Conservation (phyloP, 179 eudicot genomes). For the Spergularia azorica region DNA sequence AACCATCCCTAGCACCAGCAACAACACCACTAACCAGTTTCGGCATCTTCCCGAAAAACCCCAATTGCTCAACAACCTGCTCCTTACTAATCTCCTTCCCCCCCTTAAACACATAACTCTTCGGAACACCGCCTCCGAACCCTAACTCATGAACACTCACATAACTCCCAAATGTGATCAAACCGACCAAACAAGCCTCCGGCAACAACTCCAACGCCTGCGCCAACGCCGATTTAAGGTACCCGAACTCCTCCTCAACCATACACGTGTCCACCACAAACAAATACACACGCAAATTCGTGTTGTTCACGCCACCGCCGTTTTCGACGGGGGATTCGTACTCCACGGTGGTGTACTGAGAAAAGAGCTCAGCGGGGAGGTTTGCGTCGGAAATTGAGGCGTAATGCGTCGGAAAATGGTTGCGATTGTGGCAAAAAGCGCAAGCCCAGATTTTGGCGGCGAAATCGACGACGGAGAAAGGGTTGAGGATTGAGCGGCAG, state of each 20-base stretch:
- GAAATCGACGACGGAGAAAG: slow-evolving; percentile 78
- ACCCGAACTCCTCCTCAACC: slow-evolving; percentile 87
- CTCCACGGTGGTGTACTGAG: slow-evolving; percentile 74
- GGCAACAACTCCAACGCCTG: slow-evolving; percentile 76
- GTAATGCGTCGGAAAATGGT: slow-evolving; percentile 77
- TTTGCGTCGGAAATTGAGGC: slow-evolving; percentile 68
- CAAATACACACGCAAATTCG: slow-evolving; percentile 43
- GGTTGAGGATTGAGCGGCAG: slow-evolving; percentile 84
- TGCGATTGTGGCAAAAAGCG: slow-evolving; percentile 74
- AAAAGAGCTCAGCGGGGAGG: slow-evolving; percentile 77
- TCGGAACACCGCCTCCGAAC: slow-evolving; percentile 58
- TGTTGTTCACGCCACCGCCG: not conserved
- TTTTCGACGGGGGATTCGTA: slow-evolving; percentile 45
- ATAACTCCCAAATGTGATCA: slow-evolving; percentile 77
- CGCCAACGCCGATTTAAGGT: slow-evolving; percentile 49
- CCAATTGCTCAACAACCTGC: slow-evolving; percentile 83
- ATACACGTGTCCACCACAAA: slow-evolving; percentile 83
- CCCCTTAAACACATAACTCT: slow-evolving; percentile 84
- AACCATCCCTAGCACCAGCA: slow-evolving; percentile 84
- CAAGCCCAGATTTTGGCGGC: slow-evolving; percentile 86
- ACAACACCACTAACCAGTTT: slow-evolving; percentile 70
- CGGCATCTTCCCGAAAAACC: slow-evolving; percentile 61
- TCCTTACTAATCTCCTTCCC: slow-evolving; percentile 79
- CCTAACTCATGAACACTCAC: slow-evolving; percentile 88
- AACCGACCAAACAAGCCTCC: slow-evolving; percentile 69